Evolutionary conservation across 768 basidiomycete genomes (phyloP), one percentile per base, ranked within the genome.

Genomic region (Panellus pusillus): DNA sequence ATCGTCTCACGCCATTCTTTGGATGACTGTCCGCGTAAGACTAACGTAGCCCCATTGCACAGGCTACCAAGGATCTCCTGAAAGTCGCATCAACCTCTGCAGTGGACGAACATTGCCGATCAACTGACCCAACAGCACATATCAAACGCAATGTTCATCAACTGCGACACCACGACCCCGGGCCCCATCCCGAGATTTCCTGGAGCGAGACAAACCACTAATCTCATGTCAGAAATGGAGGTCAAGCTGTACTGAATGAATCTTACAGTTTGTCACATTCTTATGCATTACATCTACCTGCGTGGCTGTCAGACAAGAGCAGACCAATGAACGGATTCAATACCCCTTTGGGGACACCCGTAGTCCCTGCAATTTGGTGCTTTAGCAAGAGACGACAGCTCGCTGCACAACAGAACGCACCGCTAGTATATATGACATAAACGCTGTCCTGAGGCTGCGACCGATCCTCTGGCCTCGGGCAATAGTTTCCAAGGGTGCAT

Each of bases 121-220:
- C n/a, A 9, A 52, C 44, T 37, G 27, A 39, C 80, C 84, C 84
- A 86, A 17, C 81, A 81, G 39, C 79, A 81, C 81, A 86, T 84
- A 59, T 86, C 84, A 62, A 84, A 86, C 4, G 82, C 78, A 40
- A 86, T 78, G 57, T 84, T 84, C 67, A 86, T 74, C 19, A 84
- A 68, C 60, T 84, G 83, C 8, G 81, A 75, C 18, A 84, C 81
- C 11, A 79, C 75, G 28, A 75, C 61, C 12, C 83, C 81, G 1
- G 80, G 80, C n/a, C 65, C 55, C 79, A 86, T 83, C 29, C 75
- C 74, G 9, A 84, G 70, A 57, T 80, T 83, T n/a, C 82, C 83
- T 20, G 82, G 83, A 17, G 70, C 50, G 8, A 70, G 61, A 50
- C 71, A 72, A 4, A 80, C 65, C 19, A 79, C 79, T 80, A 52